These are phyloP conservation scores for Acer saccharum DNA, from an alignment of 345 rosid species.

Conservation along the genomic window DNA sequence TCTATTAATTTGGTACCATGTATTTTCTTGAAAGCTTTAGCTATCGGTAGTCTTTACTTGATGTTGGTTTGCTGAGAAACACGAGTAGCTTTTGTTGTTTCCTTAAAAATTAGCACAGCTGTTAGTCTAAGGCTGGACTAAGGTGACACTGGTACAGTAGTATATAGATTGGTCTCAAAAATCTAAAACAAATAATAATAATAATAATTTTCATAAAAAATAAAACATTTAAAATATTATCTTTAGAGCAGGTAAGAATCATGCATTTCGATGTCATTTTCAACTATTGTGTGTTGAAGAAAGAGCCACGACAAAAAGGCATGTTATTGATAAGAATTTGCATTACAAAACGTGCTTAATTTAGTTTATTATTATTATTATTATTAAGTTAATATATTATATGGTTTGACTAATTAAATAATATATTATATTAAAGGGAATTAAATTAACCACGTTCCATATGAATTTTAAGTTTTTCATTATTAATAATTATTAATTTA, in stretches of 20 bases:
- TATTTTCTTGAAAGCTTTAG: no score
- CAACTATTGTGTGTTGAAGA: not conserved
- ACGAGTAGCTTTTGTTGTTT: no score
- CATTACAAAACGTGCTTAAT: not conserved
- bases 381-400: no score
- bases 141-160: no score
- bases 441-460: not conserved
- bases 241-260: not conserved
- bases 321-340: not conserved
- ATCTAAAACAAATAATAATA: no score
- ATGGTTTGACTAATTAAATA: not conserved
- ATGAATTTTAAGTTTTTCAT: not conserved
- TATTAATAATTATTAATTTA: no score
- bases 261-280: not conserved
- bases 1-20: no score
- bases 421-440: not conserved
- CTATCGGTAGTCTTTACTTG: no score
- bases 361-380: not conserved
- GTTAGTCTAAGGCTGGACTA: no score
- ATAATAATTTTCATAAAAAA: not conserved
- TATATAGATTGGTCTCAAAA: no score
- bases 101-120: no score
- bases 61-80: no score
- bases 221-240: not conserved
- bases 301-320: not conserved